Evolutionary conservation across 306 rosid genomes (phyloP).

Genomic region (Parietaria judaica): DNA sequence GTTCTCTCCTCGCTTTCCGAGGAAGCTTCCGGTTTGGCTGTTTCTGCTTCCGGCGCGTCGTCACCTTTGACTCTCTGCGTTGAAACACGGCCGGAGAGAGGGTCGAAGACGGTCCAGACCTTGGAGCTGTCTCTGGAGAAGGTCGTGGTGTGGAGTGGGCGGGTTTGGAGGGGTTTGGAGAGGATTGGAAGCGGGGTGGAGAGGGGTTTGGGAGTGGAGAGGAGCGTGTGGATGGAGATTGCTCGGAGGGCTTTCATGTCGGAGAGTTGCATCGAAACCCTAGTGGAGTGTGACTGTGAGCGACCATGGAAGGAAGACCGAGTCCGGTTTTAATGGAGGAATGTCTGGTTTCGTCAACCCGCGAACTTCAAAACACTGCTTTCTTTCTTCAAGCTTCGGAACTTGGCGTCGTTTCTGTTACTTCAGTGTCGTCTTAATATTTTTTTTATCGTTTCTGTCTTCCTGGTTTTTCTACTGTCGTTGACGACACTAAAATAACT

Average conservation of each 20-base stretch:
- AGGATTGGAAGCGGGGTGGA: conserved; percentile 25
- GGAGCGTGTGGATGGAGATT: conserved; percentile 28
- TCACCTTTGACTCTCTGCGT: conserved; percentile 6
- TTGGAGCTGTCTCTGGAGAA: conserved; percentile 3
- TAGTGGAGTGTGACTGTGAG: not conserved
- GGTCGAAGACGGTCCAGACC: conserved; percentile 41
- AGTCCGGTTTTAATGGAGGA: too few relatives aligned
- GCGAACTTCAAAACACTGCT: conserved; percentile 14
- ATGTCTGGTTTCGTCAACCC: conserved; percentile 16
- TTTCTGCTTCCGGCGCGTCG: not conserved
- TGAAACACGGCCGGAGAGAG: conserved; percentile 9
- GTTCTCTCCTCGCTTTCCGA: conserved; percentile 5
- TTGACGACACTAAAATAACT: too few relatives aligned
- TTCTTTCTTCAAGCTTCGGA: too few relatives aligned
- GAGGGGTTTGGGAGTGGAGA: conserved; percentile 19
- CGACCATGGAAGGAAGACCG: not conserved
- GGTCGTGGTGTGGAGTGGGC: conserved; percentile 20
- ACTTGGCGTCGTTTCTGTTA: too few relatives aligned
- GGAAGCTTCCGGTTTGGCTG: not conserved
- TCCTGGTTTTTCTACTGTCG: too few relatives aligned
- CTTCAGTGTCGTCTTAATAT: too few relatives aligned
- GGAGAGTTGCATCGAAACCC: conserved; percentile 19
- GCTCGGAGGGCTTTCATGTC: conserved; percentile 48
- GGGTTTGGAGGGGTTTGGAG: conserved; percentile 23
- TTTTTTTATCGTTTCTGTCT: too few relatives aligned